phyloP scores from a whole-genome alignment of 176 grass and related monocot species.

The Canna indica region DNA sequence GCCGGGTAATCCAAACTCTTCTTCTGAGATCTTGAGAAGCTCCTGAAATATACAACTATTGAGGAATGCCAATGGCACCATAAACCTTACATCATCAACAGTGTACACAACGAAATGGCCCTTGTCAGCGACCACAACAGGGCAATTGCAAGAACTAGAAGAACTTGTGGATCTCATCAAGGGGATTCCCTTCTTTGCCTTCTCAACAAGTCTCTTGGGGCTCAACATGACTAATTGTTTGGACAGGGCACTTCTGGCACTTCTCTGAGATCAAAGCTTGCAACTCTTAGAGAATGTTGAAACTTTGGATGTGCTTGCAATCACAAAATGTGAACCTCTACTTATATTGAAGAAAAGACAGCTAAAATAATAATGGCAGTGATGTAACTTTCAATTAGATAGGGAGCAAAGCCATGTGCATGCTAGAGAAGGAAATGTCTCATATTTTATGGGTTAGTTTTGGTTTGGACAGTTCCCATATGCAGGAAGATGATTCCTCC shows the following conservation, averaged over 20 bases:
- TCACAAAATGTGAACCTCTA: background rate
- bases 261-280: background rate
- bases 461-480: background rate
- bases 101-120: background rate
- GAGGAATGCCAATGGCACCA: background rate
- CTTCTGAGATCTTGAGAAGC: background rate
- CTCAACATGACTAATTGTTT: background rate
- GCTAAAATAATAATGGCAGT: background rate
- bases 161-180: background rate
- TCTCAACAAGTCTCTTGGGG: background rate
- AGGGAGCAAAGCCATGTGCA: background rate
- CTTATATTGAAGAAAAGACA: background rate
- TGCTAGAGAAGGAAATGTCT: background rate
- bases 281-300: background rate
- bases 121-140: background rate
- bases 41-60: background rate
- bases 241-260: no score
- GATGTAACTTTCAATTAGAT: background rate
- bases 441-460: background rate
- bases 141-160: background rate
- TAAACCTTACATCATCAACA: background rate
- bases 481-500: background rate
- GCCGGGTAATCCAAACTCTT: background rate
- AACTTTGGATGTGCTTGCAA: background rate
- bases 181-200: background rate